Percentiles rank a stretch among this genome's conserved stretches.
Evolutionary conservation across 164 flowering plant genomes (phyloP).

Genomic region (Liquidambar formosana): DNA sequence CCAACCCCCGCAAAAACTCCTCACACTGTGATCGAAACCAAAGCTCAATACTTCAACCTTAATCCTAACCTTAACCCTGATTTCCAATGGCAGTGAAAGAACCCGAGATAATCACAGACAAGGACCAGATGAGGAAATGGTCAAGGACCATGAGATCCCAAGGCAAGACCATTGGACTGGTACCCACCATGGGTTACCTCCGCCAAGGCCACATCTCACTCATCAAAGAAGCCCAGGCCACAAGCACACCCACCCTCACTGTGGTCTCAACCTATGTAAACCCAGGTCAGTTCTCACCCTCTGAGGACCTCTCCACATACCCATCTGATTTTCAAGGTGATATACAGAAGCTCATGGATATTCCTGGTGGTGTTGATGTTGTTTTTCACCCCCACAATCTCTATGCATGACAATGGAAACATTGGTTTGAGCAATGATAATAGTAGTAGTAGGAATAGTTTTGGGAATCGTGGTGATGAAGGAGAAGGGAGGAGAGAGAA

Average conservation of each 20-base stretch:
- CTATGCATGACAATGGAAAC: constrained; percentile 62
- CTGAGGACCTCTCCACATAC: constrained; percentile 89
- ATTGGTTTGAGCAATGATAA: no score
- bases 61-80: neutral
- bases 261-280: constrained; percentile 93
- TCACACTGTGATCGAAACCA: no score
- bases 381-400: constrained; percentile 79
- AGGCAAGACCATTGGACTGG: constrained; percentile 73
- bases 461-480: constrained; percentile 2
- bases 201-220: constrained; percentile 90
- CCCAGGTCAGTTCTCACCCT: constrained; percentile 91
- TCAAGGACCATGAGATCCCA: constrained; percentile 65
- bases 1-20: no score
- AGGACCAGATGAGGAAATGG: constrained; percentile 79
- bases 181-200: constrained; percentile 98
- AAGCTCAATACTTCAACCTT: no score
- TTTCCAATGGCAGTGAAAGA: constrained; percentile 25
- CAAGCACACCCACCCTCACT: constrained; percentile 39
- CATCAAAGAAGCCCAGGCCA: constrained; percentile 65
- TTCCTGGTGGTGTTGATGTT: constrained; percentile 70
- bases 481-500: constrained; percentile 12
- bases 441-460: neutral
- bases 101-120: constrained; percentile 61
- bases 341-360: constrained; percentile 52
- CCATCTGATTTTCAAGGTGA: constrained; percentile 92